Evolutionary conservation across 164 flowering plant genomes (phyloP).

Genomic region (Euptelea pleiosperma): DNA sequence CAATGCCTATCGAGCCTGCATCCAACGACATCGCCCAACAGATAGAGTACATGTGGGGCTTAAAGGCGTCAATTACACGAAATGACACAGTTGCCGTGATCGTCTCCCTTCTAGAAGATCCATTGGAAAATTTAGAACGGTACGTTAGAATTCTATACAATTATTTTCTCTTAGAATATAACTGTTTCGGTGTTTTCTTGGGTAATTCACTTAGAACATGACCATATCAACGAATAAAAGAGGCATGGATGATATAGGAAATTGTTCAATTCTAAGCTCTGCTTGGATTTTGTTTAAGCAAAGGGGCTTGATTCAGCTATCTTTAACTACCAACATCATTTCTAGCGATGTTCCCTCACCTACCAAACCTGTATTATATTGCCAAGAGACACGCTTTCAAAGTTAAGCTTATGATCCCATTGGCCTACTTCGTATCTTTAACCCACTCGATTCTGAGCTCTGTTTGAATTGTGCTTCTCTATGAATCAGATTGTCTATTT

Average conservation of each 20-base stretch:
- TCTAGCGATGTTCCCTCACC: too few relatives aligned
- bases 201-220: neutral
- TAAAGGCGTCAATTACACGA: constrained; percentile 57
- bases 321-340: neutral
- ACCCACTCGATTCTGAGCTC: neutral
- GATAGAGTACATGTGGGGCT: constrained; percentile 76
- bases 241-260: neutral
- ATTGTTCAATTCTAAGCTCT: neutral
- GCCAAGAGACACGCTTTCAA: too few relatives aligned
- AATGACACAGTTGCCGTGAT: constrained; percentile 65
- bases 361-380: too few relatives aligned
- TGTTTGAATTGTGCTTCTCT: neutral
- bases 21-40: constrained; percentile 75
- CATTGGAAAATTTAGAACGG: constrained; percentile 81
- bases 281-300: neutral
- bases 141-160: constrained; percentile 18
- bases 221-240: neutral
- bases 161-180: neutral
- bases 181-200: neutral
- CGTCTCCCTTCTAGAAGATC: constrained; percentile 69
- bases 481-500: neutral
- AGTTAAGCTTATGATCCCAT: too few relatives aligned
- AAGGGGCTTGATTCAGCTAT: neutral
- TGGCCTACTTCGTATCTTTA: too few relatives aligned
- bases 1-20: constrained; percentile 78